Evolutionary conservation across 2,329 filamentous ascomycete species (phyloP).

Genomic region (Fusarium citri): DNA sequence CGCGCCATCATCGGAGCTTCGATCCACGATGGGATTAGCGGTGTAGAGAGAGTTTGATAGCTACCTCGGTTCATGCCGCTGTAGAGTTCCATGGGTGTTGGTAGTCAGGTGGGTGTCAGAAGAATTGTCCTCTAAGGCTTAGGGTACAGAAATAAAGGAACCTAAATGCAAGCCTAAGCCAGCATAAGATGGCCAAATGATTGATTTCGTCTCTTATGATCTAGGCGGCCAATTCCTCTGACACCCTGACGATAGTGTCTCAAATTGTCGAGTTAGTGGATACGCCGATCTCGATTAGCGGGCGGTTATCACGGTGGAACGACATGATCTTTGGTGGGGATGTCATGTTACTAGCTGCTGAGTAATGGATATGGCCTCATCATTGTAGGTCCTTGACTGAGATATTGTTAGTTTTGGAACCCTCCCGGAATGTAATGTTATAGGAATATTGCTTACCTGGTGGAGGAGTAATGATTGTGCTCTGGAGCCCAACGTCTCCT

Average conservation of each 20-base stretch:
- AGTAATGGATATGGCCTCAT: background rate
- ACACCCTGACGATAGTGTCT: no score
- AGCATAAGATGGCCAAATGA: no score
- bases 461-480: background rate
- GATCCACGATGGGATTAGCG: conserved; percentile 25
- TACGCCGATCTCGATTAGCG: background rate
- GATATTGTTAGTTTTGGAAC: background rate
- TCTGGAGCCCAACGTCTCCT: background rate
- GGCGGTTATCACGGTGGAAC: background rate
- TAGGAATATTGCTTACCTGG: background rate
- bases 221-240: no score
- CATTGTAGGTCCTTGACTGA: background rate
- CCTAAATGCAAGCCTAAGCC: no score
- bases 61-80: background rate
- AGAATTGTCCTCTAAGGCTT: no score
- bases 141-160: no score
- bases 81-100: background rate
- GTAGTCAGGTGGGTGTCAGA: no score
- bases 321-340: background rate
- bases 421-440: no score
- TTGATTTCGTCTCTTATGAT: no score
- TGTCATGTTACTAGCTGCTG: background rate
- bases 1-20: background rate
- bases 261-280: background rate
- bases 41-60: background rate